Conservation (phyloP, 2,329 filamentous ascomycete genomes). For the Aspergillus sp. region DNA sequence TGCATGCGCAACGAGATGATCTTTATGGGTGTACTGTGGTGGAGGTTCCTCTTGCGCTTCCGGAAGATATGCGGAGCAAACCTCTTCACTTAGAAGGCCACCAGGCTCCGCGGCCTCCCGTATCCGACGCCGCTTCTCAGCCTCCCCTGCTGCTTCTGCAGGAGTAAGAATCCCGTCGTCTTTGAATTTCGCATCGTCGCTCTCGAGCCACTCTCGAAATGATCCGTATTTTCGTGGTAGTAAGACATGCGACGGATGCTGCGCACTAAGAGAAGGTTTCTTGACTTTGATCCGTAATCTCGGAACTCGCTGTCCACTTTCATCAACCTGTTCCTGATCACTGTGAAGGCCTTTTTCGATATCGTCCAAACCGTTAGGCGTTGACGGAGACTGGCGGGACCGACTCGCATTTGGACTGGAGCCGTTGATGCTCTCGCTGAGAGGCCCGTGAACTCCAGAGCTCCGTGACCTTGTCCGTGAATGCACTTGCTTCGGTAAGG, state of each 20-base stretch:
- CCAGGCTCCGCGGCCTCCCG: conserved; percentile 68
- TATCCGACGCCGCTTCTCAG: conserved; percentile 60
- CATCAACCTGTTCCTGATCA: conserved; percentile 14
- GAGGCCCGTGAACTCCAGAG: conserved; percentile 13
- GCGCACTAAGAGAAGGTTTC: conserved; percentile 44
- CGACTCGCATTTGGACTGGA: conserved; percentile 19
- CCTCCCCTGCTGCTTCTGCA: conserved; percentile 61
- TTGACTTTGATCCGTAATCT: conserved; percentile 44
- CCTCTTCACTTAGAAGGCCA: conserved; percentile 63
- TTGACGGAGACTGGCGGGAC: conserved; percentile 21
- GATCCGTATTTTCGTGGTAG: conserved; percentile 42
- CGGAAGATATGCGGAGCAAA: conserved; percentile 66
- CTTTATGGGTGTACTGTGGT: conserved; percentile 75
- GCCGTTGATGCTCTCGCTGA: conserved; percentile 13
- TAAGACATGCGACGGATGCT: conserved; percentile 47
- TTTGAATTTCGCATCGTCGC: conserved; percentile 41
- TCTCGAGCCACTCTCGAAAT: conserved; percentile 59
- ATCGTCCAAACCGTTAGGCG: conserved; percentile 11
- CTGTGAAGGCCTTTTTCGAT: conserved; percentile 1
- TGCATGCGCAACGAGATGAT: conserved; percentile 75
- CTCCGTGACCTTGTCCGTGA: conserved; percentile 26
- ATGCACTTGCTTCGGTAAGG: conserved; percentile 19
- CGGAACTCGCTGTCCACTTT: conserved; percentile 22
- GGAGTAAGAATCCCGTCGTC: conserved; percentile 45
- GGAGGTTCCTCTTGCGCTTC: conserved; percentile 68